phyloP scores from a whole-genome alignment of 1,284 basidiomycete genomes.

The Heterobasidion annosum region DNA sequence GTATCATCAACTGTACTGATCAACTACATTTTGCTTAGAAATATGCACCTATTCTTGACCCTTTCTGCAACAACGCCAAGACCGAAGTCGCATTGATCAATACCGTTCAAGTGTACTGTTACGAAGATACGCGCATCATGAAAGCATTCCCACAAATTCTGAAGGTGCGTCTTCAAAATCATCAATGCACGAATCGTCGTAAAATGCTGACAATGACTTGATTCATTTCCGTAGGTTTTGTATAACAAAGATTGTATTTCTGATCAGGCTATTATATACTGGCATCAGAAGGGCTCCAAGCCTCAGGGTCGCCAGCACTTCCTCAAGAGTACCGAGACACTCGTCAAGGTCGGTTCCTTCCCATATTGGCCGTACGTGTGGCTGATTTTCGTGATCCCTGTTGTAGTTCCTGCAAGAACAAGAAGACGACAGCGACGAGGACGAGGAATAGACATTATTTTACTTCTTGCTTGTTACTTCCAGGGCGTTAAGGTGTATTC shows the following conservation, averaged over 20 bases:
- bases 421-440: slow-evolving; percentile 62
- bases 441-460: slow-evolving; percentile 37
- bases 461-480: not conserved
- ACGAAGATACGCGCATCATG: slow-evolving; percentile 90
- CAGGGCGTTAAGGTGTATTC: not conserved
- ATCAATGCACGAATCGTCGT: not conserved
- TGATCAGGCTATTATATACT: slow-evolving; percentile 95
- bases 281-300: slow-evolving; percentile 95
- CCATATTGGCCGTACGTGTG: not conserved
- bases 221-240: slow-evolving; percentile 49
- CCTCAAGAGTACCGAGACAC: slow-evolving; percentile 77
- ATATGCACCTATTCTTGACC: slow-evolving; percentile 78
- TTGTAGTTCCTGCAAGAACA: slow-evolving; percentile 72
- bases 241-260: slow-evolving; percentile 94
- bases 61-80: slow-evolving; percentile 82
- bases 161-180: slow-evolving; percentile 43
- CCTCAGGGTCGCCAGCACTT: slow-evolving; percentile 93
- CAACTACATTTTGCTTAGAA: slow-evolving; percentile 37
- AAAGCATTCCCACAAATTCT: slow-evolving; percentile 91
- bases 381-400: slow-evolving; percentile 7
- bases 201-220: not conserved
- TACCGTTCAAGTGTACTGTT: slow-evolving; percentile 89
- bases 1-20: not conserved
- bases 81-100: slow-evolving; percentile 90
- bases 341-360: slow-evolving; percentile 69